Evolutionary conservation across 2,329 filamentous ascomycete species (phyloP).

Genomic region (Gyromitra esculenta): DNA sequence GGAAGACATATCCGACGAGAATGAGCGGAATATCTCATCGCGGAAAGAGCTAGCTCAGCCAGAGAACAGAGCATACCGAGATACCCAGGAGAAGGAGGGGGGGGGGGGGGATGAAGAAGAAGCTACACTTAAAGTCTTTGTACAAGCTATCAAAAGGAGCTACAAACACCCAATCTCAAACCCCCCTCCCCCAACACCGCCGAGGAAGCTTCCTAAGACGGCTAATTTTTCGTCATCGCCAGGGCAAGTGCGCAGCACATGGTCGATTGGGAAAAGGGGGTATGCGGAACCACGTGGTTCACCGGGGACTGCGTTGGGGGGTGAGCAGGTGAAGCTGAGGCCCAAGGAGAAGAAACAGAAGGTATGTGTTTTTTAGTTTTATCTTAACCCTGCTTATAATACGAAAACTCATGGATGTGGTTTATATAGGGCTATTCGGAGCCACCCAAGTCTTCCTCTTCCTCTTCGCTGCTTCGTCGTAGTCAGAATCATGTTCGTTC

Average conservation of each 20-base stretch:
- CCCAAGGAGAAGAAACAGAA: constrained; percentile 1
- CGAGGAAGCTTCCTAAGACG: constrained; percentile 10
- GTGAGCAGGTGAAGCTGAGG: not conserved
- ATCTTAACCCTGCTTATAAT: not conserved
- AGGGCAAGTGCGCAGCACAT: not conserved
- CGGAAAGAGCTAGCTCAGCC: too few relatives aligned
- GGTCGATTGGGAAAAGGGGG: not conserved
- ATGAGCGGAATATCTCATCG: not conserved
- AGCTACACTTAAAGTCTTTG: not conserved
- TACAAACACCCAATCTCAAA: not conserved
- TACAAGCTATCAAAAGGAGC: not conserved
- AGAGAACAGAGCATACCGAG: not conserved
- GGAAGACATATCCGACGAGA: not conserved
- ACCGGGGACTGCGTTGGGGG: not conserved
- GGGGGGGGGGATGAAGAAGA: not conserved
- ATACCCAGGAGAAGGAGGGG: not conserved
- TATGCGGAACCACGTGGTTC: not conserved
- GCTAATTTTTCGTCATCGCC: not conserved
- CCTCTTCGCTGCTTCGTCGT: not conserved
- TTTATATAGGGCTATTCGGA: not conserved
- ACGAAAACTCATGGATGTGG: not conserved
- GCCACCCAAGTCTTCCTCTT: not conserved
- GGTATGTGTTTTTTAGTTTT: not conserved
- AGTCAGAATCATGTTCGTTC: not conserved
- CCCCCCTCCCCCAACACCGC: not conserved